These are phyloP conservation scores for Botrytis medusae DNA, from an alignment of 2,329 filamentous ascomycete genomes.

Conservation along the genomic window DNA sequence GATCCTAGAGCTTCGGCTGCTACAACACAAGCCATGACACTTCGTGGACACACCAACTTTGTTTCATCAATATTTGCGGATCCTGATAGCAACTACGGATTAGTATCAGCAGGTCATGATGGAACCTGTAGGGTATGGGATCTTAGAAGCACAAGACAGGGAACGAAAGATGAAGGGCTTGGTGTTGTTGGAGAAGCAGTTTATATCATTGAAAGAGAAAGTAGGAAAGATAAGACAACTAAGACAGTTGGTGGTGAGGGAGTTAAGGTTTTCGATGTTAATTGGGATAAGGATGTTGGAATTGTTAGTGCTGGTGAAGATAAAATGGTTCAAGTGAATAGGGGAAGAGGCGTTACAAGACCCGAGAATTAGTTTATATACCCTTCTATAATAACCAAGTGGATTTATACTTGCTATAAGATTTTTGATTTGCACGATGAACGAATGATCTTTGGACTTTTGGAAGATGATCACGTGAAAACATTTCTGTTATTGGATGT, in stretches of 20 bases:
- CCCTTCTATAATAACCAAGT: conserved; percentile 18
- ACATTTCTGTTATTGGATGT: background rate
- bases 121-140: conserved; percentile 95
- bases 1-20: conserved; percentile 80
- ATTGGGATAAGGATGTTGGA: conserved; percentile 82
- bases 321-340: conserved; percentile 88
- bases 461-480: background rate
- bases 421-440: background rate
- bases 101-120: conserved; percentile 88
- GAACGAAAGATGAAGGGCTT: conserved; percentile 58
- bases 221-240: conserved; percentile 59
- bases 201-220: conserved; percentile 74
- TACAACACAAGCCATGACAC: conserved; percentile 81
- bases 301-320: conserved; percentile 93
- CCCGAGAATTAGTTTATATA: conserved; percentile 24
- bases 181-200: conserved; percentile 68
- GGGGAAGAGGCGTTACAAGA: conserved; percentile 38
- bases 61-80: conserved; percentile 52
- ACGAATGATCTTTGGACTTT: background rate
- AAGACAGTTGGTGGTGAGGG: conserved; percentile 73
- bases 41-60: conserved; percentile 83
- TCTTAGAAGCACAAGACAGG: conserved; percentile 67
- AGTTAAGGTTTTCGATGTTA: conserved; percentile 84
- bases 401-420: background rate
- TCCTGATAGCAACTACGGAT: conserved; percentile 69